Evolutionary conservation across 1,139 yeast genomes (phyloP), one percentile per base, ranked within the genome.

Genomic region (Zhuliangozyma blackwelliae): DNA sequence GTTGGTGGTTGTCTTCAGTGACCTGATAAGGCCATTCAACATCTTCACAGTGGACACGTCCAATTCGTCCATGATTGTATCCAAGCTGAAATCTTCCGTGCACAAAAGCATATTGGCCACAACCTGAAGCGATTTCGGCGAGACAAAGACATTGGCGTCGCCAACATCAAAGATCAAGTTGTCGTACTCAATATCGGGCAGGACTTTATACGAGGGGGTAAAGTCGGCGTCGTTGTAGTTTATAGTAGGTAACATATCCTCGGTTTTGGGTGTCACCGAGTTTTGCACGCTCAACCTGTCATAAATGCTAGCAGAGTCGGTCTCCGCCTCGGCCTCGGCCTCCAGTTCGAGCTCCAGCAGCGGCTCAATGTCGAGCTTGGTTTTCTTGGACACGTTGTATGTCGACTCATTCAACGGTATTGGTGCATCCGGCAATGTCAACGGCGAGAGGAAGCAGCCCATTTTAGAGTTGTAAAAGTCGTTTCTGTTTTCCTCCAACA

Each of bases 371-470:
- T 39, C 44, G 25, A 37, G 26, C 11, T 31, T 34, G 21, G 28
- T 28, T n/a, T 22, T 39, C 22, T 26, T 30, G 11, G 41, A 32
- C 27, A 34, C 31, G 32, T 51, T 11, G 22, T 32, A 21, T 5
- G 43, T 43, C 8, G 35, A 21, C 31, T 40, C 45, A 11, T 68
- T 72, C 20, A 87, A 45, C 0, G 96, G 95, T 2, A 74, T 61
- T 1, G 88, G 76, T 2, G 79, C 76, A 34, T 72, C 69, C 0
- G 95, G 92, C 2, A 86, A 50, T 0, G 90, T 72, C 9, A 82
- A 62, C 0, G 87, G 75, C 0, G 89, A 80, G 10, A 68, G 57
- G 11, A 82, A 69, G n/a, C 77, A 62, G 0, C 82, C 79, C 47
- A 58, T 66, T 2, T 72, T 65, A 19, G 65, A 62, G 10, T 63